A percentile compares a stretch with the other conserved stretches of the same genome.
These are phyloP conservation scores for Digitaria exilis DNA, from an alignment of 202 grass and related monocot species.

Conservation along the genomic window DNA sequence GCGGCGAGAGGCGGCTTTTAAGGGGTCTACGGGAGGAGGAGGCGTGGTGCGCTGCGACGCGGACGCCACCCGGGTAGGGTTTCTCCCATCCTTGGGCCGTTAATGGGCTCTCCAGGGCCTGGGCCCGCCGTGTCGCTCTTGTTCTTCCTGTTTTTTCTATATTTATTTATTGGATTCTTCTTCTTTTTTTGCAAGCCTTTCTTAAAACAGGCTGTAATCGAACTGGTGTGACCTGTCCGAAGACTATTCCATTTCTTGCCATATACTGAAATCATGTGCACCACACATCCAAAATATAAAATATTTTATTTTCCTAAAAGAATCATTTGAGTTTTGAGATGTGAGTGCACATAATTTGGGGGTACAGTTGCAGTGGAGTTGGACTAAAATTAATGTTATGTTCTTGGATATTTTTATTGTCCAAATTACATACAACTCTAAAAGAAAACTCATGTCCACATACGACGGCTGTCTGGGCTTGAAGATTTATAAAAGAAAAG, in stretches of 20 bases:
- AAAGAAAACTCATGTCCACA: background rate
- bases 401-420: background rate
- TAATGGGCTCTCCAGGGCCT: constrained; percentile 16
- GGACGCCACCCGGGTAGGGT: constrained; percentile 55
- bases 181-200: background rate
- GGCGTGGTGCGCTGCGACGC: constrained; percentile 15
- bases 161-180: background rate
- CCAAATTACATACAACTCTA: background rate
- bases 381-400: background rate
- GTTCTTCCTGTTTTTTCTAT: background rate
- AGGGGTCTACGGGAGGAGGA: constrained; percentile 9
- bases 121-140: background rate
- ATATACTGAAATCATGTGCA: background rate
- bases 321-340: background rate
- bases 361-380: background rate
- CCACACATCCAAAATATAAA: background rate
- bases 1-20: constrained; percentile 68
- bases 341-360: background rate
- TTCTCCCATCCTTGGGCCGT: constrained; percentile 47
- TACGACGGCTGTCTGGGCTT: background rate
- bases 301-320: background rate
- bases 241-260: background rate
- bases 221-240: constrained; percentile 2
- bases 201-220: background rate
- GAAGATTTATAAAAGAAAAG: background rate